phyloP scores from a whole-genome alignment of 306 rosid genomes.

The Medicago ruthenica region DNA sequence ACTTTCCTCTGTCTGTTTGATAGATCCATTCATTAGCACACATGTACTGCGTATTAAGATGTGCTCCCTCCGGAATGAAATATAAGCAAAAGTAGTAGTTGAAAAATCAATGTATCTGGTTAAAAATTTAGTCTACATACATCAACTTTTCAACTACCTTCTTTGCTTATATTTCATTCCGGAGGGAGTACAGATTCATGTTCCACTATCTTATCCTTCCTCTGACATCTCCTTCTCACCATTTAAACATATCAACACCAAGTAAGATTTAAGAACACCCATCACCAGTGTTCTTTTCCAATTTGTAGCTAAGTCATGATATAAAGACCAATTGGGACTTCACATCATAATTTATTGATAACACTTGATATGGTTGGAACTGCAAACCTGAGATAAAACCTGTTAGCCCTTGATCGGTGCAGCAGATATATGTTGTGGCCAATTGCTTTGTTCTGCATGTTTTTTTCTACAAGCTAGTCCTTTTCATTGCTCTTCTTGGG shows the following conservation, averaged over 20 bases:
- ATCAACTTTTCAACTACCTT: no score
- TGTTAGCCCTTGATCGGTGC: background rate
- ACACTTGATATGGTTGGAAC: background rate
- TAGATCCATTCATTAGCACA: slow-evolving; percentile 21
- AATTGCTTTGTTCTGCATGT: background rate
- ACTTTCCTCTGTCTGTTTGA: background rate
- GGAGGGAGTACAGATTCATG: background rate
- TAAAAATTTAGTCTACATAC: no score
- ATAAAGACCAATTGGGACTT: slow-evolving; percentile 31
- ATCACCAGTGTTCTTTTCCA: slow-evolving; percentile 9
- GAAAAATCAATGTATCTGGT: no score
- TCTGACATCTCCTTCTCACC: background rate
- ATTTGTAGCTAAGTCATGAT: slow-evolving; percentile 10
- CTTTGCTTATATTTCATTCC: no score
- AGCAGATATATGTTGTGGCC: background rate
- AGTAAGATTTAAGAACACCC: slow-evolving; percentile 6
- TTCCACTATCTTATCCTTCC: slow-evolving; percentile 13
- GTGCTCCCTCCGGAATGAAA: no score
- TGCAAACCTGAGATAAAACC: background rate
- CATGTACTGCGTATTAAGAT: background rate
- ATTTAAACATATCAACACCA: slow-evolving; percentile 16
- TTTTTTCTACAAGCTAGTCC: background rate
- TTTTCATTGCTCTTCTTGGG: background rate
- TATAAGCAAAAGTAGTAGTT: no score
- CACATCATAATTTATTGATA: background rate